These are phyloP conservation scores for Cercospora citrullina DNA, from an alignment of 2,329 filamentous ascomycete species.

Conservation along the genomic window DNA sequence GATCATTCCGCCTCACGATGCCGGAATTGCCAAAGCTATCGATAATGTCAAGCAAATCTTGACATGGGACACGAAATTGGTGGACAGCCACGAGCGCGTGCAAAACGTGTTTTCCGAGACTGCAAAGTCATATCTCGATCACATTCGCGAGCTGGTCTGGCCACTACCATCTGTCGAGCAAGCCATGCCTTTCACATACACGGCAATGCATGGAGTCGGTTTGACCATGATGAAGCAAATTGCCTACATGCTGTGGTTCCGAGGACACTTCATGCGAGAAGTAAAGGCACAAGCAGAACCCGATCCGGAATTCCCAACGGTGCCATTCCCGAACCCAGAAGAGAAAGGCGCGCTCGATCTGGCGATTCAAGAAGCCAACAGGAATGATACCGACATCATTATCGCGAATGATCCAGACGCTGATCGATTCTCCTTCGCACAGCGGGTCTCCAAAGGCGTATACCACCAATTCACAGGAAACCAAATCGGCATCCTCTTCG, in stretches of 20 bases:
- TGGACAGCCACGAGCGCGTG: constrained; percentile 45
- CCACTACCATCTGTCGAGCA: constrained; percentile 27
- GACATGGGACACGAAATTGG: constrained; percentile 49
- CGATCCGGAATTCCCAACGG: constrained; percentile 64
- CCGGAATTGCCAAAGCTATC: constrained; percentile 59
- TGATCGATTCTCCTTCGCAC: constrained; percentile 62
- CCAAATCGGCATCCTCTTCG: constrained; percentile 62
- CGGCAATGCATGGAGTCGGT: constrained; percentile 59
- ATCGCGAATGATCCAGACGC: constrained; percentile 66
- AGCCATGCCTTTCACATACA: constrained; percentile 52
- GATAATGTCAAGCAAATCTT: constrained; percentile 55
- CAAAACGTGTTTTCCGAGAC: constrained; percentile 46
- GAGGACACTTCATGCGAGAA: constrained; percentile 44
- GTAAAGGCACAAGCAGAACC: constrained; percentile 57
- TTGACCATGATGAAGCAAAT: constrained; percentile 50
- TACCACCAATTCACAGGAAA: constrained; percentile 67
- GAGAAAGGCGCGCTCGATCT: constrained; percentile 63
- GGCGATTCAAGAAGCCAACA: constrained; percentile 57
- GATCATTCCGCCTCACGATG: constrained; percentile 64
- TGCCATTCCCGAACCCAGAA: constrained; percentile 66
- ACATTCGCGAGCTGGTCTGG: constrained; percentile 32
- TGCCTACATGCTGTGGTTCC: constrained; percentile 38
- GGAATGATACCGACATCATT: constrained; percentile 52
- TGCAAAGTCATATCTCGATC: constrained; percentile 46
- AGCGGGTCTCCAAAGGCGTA: constrained; percentile 54